phyloP scores from a whole-genome alignment of 352 stramenopile species.

The Globisporangium nodosum region DNA sequence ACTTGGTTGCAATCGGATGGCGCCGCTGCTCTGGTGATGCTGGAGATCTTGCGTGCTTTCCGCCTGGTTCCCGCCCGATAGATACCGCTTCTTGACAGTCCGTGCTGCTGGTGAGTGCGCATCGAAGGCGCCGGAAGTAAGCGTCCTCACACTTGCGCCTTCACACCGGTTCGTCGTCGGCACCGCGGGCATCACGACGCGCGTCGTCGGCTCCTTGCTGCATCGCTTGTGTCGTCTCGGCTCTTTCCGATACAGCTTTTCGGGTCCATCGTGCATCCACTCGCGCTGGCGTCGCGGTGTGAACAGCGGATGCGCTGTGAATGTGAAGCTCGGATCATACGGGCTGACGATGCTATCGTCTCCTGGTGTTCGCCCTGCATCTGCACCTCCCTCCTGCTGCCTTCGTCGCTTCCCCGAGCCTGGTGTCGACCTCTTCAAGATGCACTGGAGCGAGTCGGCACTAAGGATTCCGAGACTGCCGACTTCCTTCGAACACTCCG shows the following conservation, averaged over 20 bases:
- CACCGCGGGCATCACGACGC: background rate
- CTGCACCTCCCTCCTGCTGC: background rate
- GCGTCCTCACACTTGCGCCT: background rate
- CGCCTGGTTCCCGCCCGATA: background rate
- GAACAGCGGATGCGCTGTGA: background rate
- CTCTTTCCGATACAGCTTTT: background rate
- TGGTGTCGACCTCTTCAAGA: slow-evolving; percentile 3
- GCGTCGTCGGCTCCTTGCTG: background rate
- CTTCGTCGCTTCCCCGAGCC: background rate
- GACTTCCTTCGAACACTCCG: too few relatives aligned
- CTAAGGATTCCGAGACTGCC: slow-evolving; percentile 17
- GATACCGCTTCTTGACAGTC: background rate
- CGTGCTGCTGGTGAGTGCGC: background rate
- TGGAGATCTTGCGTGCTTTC: slow-evolving; percentile 3
- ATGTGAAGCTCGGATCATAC: slow-evolving; percentile 8
- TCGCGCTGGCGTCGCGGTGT: background rate
- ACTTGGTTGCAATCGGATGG: background rate
- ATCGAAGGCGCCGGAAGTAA: background rate
- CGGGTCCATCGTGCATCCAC: background rate
- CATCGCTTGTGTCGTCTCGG: background rate
- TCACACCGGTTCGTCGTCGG: background rate
- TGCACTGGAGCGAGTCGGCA: slow-evolving; percentile 20
- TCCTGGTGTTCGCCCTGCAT: background rate
- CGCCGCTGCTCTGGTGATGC: background rate
- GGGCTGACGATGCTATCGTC: background rate